Evolutionary conservation across 345 rosid genomes (phyloP), one percentile per base, ranked within the genome.

Genomic region (Brassica nigra): DNA sequence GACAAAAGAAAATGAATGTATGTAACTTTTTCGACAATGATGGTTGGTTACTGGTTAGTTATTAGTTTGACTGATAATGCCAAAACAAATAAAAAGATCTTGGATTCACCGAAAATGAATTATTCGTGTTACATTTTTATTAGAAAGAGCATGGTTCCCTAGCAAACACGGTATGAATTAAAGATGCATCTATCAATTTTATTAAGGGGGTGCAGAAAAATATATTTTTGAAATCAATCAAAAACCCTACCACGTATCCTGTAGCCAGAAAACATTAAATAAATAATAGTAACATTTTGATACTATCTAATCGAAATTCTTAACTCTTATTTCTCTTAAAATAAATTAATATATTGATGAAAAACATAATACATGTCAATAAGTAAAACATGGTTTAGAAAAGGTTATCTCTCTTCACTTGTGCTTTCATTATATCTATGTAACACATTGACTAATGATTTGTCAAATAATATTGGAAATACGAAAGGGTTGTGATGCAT

Each of bases 401-500:
- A 65, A 15, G 29, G 8, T 63, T 2, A 15, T 31, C 27, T 62
- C 66, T 64, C 69, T 2, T 65, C 49, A 16, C 49, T 16, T 65
- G 12, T 65, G 8, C 7, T n/a, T 31, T 63, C 42, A 3, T 63
- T n/a, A 30, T 30, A 6, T 18, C 6, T 14, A 64, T 74, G 70
- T 49, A 27, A 27, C 27, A 15, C 9, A 76, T 57, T 52, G 57
- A 74, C 68, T 73, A 73, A 33, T 27, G n/a, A 23, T 9, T 27
- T 73, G 11, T 31, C 9, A 62, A 33, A 49, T 20, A 9, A 62
- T 44, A 8, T n/a, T 30, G 6, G 5, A 6, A 1, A 8, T 63
- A 64, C 44, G 8, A 65, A 1, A 89, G 93, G 96, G 96, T 12
- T 91, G 96, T 69, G 97, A 91, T 36, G 94, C 82, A 0, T 91